These are phyloP conservation scores for Trichoderma gracile DNA, from an alignment of 2,329 filamentous ascomycete genomes.

Conservation along the genomic window DNA sequence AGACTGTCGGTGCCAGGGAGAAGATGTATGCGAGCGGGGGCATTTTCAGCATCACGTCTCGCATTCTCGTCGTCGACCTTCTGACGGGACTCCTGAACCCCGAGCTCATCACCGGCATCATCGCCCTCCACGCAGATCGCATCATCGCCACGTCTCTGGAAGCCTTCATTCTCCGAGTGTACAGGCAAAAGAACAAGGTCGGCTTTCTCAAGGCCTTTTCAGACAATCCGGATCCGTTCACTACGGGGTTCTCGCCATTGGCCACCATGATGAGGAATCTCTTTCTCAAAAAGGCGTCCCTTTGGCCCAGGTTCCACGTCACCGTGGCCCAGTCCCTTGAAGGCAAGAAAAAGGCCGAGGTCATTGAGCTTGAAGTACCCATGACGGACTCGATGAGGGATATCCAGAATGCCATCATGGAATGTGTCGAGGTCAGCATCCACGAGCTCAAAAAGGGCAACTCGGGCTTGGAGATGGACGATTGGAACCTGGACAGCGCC, in stretches of 20 bases:
- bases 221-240: constrained; percentile 88
- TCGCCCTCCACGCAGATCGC: constrained; percentile 86
- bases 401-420: constrained; percentile 91
- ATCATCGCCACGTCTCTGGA: constrained; percentile 85
- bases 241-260: constrained; percentile 82
- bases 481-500: constrained; percentile 94
- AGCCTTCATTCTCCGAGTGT: constrained; percentile 92
- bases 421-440: constrained; percentile 94
- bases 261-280: constrained; percentile 86
- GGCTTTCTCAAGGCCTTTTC: constrained; percentile 97
- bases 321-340: constrained; percentile 87
- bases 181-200: constrained; percentile 87
- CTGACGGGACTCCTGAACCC: constrained; percentile 80
- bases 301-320: constrained; percentile 94
- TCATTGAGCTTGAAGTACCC: constrained; percentile 92
- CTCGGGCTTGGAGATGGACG: constrained; percentile 87
- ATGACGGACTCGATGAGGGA: constrained; percentile 94
- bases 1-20: constrained; percentile 81
- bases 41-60: constrained; percentile 92
- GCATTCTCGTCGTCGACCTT: constrained; percentile 91
- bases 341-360: constrained; percentile 89
- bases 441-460: constrained; percentile 91
- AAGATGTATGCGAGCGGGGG: constrained; percentile 89
- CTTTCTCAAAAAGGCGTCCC: constrained; percentile 81
- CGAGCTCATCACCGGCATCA: constrained; percentile 79